Conservation (phyloP, 2,329 filamentous ascomycete genomes). For the Microascus cirrosus region DNA sequence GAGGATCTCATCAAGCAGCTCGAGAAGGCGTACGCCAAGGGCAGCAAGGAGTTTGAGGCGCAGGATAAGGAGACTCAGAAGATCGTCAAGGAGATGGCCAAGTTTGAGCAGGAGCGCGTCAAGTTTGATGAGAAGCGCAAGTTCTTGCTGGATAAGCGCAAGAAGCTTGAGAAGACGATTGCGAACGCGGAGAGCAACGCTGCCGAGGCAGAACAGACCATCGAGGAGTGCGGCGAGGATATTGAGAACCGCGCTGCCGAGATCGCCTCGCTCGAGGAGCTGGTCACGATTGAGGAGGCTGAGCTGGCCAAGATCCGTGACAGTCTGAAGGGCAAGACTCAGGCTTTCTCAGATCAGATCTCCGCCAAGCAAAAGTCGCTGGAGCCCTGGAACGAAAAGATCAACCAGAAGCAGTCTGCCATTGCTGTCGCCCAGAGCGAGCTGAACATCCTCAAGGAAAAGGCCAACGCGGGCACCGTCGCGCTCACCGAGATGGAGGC, state of each 20-base stretch:
- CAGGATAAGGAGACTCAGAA: slow-evolving; percentile 73
- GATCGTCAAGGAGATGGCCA: slow-evolving; percentile 76
- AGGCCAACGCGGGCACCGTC: slow-evolving; percentile 75
- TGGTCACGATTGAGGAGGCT: slow-evolving; percentile 67
- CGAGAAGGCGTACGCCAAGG: slow-evolving; percentile 72
- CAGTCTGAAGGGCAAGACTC: slow-evolving; percentile 86
- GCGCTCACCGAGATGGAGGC: slow-evolving; percentile 73
- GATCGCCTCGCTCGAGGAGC: slow-evolving; percentile 63
- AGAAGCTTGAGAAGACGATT: slow-evolving; percentile 87
- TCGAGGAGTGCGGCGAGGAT: slow-evolving; percentile 67
- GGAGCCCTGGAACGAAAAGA: slow-evolving; percentile 93
- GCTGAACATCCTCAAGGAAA: slow-evolving; percentile 80
- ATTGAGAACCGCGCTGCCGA: slow-evolving; percentile 68
- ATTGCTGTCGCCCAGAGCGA: slow-evolving; percentile 94
- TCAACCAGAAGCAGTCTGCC: slow-evolving; percentile 89
- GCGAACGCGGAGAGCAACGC: slow-evolving; percentile 63
- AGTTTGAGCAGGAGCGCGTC: slow-evolving; percentile 91
- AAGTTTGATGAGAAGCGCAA: slow-evolving; percentile 98
- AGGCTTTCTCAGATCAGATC: slow-evolving; percentile 87
- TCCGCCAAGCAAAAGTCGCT: slow-evolving; percentile 84
- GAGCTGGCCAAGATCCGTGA: slow-evolving; percentile 78
- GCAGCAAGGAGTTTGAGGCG: slow-evolving; percentile 70
- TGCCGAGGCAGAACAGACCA: slow-evolving; percentile 64
- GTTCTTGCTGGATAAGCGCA: slow-evolving; percentile 80
- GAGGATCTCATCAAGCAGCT: slow-evolving; percentile 85